Evolutionary conservation across 2,329 filamentous ascomycete species (phyloP), one percentile per base, ranked within the genome.

Genomic region (Sporothrix pallida): DNA sequence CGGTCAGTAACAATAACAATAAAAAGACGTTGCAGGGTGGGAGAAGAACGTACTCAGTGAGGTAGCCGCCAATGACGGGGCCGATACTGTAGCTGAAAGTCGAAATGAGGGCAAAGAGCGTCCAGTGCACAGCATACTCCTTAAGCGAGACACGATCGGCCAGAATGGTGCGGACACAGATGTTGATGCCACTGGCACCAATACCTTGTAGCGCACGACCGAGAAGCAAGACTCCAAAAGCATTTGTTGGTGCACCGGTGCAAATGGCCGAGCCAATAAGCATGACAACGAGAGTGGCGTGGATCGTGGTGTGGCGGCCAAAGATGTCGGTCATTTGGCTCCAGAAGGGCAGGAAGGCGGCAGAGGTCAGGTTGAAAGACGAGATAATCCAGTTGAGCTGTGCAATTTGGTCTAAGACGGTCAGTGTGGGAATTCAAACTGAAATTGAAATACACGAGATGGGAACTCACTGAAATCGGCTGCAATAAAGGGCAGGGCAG

Each of bases 361-460:
- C 90, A 0, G 88, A 88, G 0, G 89, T 90, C 13, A 93, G 83
- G 71, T 90, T 92, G 80, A 92, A 93, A 9, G 89, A 84, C 0
- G 90, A 90, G 20, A 92, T 87, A 78, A 93, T 91, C 89, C 90
- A 92, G 78, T 91, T 92, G 2, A 91, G 83, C 76, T 90, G 86
- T n/a, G 86, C 84, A 9, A 89, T 78, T 78, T 88, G 79, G 75
- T 85, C 86, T 86, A 72, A 12, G 17, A 20, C 1, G 42, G 37
- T 44, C 12, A 46, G 68, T 2, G 23, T 10, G 44, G 37, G 31
- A 17, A 7, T 37, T 54, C 50, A 46, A 42, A 23, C 15, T 46
- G 10, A 48, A 17, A 17, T 12, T 26, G n/a, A 65, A 7, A 37
- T 7, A 37, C 31, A 37, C 31, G n/a, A 15, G n/a, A 78, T 86